Percentiles rank a stretch among this genome's conserved stretches.
Evolutionary conservation across 352 stramenopile species (phyloP).

Genomic region (Phytopythium kandeliae): DNA sequence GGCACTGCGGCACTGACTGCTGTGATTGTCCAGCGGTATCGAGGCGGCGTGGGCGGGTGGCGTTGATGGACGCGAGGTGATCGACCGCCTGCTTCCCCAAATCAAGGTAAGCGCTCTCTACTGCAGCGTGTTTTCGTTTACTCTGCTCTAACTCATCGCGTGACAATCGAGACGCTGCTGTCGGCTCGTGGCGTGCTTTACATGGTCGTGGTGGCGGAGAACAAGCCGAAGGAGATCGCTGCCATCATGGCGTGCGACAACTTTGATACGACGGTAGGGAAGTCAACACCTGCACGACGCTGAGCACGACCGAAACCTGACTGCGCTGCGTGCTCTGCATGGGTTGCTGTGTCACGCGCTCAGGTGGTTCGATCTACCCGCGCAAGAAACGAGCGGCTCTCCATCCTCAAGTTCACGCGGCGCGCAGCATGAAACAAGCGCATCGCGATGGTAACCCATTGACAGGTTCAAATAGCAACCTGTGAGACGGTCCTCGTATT

Average conservation of each 20-base stretch:
- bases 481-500: too few species aligned
- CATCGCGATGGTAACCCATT: too few species aligned
- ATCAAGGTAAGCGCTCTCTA: constrained; percentile 50
- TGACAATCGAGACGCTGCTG: constrained; percentile 61
- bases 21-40: constrained; percentile 94
- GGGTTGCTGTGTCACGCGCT: not conserved
- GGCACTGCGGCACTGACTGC: too few species aligned
- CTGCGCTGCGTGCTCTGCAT: not conserved
- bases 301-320: too few species aligned
- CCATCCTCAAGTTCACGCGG: constrained; percentile 68
- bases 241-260: constrained; percentile 56
- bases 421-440: not conserved
- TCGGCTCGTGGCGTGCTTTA: constrained; percentile 91
- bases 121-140: not conserved
- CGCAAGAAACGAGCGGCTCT: constrained; percentile 65
- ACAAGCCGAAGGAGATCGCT: constrained; percentile 93
- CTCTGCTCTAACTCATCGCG: not conserved
- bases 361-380: constrained; percentile 66
- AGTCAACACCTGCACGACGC: not conserved
- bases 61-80: constrained; percentile 89
- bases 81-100: constrained; percentile 93
- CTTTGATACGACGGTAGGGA: constrained; percentile 58
- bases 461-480: too few species aligned
- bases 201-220: constrained; percentile 97
- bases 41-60: constrained; percentile 96